Base-by-base conservation (phyloP, 2,329 filamentous ascomycete genomes). In the Berkeleyomyces basicola region DNA sequence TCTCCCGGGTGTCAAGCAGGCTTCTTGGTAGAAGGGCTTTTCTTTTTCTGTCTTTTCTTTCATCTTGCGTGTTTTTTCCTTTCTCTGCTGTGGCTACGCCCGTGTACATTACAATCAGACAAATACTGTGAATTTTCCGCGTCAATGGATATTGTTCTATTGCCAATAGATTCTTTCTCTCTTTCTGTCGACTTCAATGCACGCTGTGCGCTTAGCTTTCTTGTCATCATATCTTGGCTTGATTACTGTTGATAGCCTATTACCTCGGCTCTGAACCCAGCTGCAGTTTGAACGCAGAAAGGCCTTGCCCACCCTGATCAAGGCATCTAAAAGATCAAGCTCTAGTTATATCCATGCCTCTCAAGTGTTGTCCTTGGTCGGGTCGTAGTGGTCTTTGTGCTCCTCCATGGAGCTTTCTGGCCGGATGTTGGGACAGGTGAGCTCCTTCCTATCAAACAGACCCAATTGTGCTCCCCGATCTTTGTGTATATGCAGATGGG, bases 1-100 rank as follows among this genome's bases (percentile, higher is more conserved):
- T 66, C 72, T 99, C 61, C 92, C 93, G 0, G 93, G 93, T 69
- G 93, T 99, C 62, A 90, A 86, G 80, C 95, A 95, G 79, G 93
- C 93, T 59, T 95, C 88, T 75, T 99, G 93, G 93, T 99, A 88
- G 36, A 73, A 71, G n/a, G 44, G 14, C 10, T n/a, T 11, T 10
- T 49, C 31, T 37, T n/a, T 44, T 53, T 16, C 23, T 7, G 44
- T 49, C 37, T 49, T 11, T n/a, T 53, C 33, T 37, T 44, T 40
- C 2, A 23, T 23, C 23, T 37, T 57, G 55, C 10, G 31, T 36
- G 31, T 33, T 46, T 4, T 33, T 36, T 47, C 7, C 47, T 51
- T 7, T n/a, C 33, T 51, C 4, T 10, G 58, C 31, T 42, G 61
- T 43, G 37, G 40, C n/a, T 40, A 44, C 36, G 31, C 33, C 43